These are phyloP conservation scores for Fusarium devonianum DNA, from an alignment of 2,329 filamentous ascomycete genomes.

Conservation along the genomic window DNA sequence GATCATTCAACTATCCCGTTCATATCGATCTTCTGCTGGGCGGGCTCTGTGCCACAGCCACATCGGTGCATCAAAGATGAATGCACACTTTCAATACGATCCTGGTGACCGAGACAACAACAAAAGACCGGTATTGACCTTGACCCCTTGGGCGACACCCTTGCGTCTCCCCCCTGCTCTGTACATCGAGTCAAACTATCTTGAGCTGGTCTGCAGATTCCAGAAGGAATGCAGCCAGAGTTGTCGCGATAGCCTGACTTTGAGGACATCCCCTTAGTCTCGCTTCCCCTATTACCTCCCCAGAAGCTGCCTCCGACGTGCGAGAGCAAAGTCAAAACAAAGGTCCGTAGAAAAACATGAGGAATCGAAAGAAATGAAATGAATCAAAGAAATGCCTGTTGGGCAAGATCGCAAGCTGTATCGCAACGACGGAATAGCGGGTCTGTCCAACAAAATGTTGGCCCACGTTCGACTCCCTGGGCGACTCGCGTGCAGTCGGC, in stretches of 20 bases:
- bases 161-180: slow-evolving; percentile 6
- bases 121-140: slow-evolving; percentile 22
- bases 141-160: slow-evolving; percentile 18
- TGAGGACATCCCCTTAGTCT: slow-evolving; percentile 15
- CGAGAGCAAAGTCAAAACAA: slow-evolving; percentile 40
- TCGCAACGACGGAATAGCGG: slow-evolving; percentile 47
- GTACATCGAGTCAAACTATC: slow-evolving; percentile 3
- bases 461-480: slow-evolving; percentile 23
- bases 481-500: slow-evolving; percentile 24
- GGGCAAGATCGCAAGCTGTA: slow-evolving; percentile 46
- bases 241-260: neutral
- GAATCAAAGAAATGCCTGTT: slow-evolving; percentile 41
- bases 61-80: slow-evolving; percentile 1
- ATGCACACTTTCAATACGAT: slow-evolving; percentile 5
- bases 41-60: neutral
- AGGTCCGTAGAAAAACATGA: slow-evolving; percentile 26
- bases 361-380: slow-evolving; percentile 41
- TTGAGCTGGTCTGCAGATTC: neutral
- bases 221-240: neutral
- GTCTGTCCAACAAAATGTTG: slow-evolving; percentile 4
- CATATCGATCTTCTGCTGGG: neutral
- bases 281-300: slow-evolving; percentile 43
- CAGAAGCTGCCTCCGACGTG: slow-evolving; percentile 45
- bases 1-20: no score
- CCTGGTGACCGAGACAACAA: slow-evolving; percentile 8